Evolutionary conservation across 352 stramenopile species (phyloP), one percentile per base, ranked within the genome.

Genomic region (Globisporangium megalacanthum): DNA sequence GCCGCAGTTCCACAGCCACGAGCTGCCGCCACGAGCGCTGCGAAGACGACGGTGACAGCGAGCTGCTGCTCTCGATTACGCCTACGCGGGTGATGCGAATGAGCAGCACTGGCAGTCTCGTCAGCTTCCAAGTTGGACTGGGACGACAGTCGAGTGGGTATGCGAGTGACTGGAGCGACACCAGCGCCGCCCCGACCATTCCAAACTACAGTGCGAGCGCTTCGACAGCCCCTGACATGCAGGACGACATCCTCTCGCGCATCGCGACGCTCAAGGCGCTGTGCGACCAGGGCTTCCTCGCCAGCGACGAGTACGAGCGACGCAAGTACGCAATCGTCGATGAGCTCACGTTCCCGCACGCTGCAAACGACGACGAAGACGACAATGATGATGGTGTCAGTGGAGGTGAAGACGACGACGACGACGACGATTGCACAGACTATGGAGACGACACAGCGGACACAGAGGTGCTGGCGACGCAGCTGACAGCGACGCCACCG

Each of bases 221-320:
- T 29, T 22, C 13, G 11, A 6, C 47, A 6, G 11, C 11, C 14
- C 13, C 13, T 3, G 19, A 33, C 19, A 46, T 82, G 17, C 77
- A 86, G 10, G 66, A 89, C 19, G 72, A 75, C 58, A 71, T 92
- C 11, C 60, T 94, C 52, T 63, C 75, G 6, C 72, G 83, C 29
- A 85, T 92, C 33, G 79, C 82, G 41, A 95, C 83, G 41, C 65
- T 95, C 7, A 67, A 81, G 52, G 75, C 74, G 52, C 69, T 95
- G 11, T 83, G 80, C 56, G 83, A 92, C 41, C 70, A 93, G 62
- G 86, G 86, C 0, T 95, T 91, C 56, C 79, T 95, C 49, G 72
- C 78, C 4, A 68, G 73, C 19, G 77, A 92, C 25, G 86, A 95
- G 55, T 95, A 89, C 48, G 74, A 91, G 61, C 72, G 85, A 66